Evolutionary conservation across 78 protist species (phyloP), one percentile per base, ranked within the genome.

Genomic region (Parvularia atlantis): DNA sequence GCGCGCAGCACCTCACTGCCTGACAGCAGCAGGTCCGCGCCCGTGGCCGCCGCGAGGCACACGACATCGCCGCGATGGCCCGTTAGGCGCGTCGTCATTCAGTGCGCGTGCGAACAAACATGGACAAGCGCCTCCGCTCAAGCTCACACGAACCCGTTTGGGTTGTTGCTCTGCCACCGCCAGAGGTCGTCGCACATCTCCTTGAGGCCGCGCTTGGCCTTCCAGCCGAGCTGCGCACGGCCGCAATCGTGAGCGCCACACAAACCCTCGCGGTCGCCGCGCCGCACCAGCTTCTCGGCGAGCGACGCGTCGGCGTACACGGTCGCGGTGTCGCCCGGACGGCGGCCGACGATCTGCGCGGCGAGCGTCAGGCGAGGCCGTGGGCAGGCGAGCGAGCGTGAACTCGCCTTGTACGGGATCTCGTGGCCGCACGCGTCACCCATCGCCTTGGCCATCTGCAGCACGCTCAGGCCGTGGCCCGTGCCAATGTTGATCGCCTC

Each of bases 181-280:
- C 94, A 90, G 33, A 81, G 48, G 63, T 89, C 93, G 33, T 40
- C 84, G 63, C 97, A 92, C 93, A 89, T 87, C 53, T 80, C 84
- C 20, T 80, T 79, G 46, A 89, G 81, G 39, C 76, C 81, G 6
- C 35, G 78, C 54, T 74, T 31, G 37, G 95, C 93, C 41, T 44
- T 69, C 97, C 97, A 93, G 22, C 71, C 77, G 16, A 93, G 80
- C 63, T 75, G 83, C 46, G 46, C 46, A 41, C 4, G 46, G 9
- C n/a, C n/a, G n/a, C n/a, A n/a, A n/a, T n/a, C n/a, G n/a, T n/a
- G n/a, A n/a, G n/a, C n/a, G n/a, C n/a, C n/a, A n/a, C n/a, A n/a
- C n/a, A n/a, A n/a, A n/a, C n/a, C n/a, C n/a, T n/a, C n/a, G n/a
- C n/a, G n/a, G n/a, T n/a, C n/a, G n/a, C n/a, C n/a, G n/a, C n/a